Conservation (phyloP, 176 grass and related monocot species). For the Elymus sibiricus region DNA sequence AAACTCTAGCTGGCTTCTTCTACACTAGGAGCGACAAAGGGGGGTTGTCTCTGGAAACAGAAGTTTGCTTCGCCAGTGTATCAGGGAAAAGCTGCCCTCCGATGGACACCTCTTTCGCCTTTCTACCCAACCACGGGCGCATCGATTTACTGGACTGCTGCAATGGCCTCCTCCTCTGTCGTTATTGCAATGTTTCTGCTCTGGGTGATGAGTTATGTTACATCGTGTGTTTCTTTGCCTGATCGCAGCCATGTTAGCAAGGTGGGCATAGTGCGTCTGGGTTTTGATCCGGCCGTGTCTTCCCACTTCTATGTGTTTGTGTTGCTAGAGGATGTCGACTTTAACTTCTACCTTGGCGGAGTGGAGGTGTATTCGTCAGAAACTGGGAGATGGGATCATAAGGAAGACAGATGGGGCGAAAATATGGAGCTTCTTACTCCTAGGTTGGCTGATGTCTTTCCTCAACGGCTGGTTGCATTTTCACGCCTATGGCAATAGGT, state of each 20-base stretch:
- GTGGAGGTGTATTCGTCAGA: not conserved
- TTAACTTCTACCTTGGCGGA: not conserved
- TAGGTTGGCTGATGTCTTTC: not conserved
- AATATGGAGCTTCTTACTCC: not conserved
- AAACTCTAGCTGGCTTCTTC: not conserved
- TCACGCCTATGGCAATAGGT: no score
- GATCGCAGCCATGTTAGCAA: not conserved
- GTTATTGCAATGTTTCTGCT: not conserved
- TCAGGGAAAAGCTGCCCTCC: not conserved
- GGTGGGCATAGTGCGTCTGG: not conserved
- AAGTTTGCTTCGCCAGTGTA: not conserved
- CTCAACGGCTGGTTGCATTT: not conserved
- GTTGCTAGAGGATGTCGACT: not conserved
- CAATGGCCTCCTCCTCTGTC: constrained; percentile 27
- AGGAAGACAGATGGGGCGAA: not conserved
- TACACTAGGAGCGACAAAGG: not conserved
- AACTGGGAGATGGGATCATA: not conserved
- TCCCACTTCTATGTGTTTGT: not conserved
- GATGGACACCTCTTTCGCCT: not conserved
- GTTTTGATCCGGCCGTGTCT: not conserved
- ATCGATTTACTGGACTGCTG: not conserved
- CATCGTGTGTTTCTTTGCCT: not conserved
- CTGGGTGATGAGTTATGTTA: not conserved
- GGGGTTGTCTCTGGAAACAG: not conserved
- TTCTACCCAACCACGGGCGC: not conserved